Conservation (phyloP, 2,329 filamentous ascomycete genomes). For the Aspergillus sp. region DNA sequence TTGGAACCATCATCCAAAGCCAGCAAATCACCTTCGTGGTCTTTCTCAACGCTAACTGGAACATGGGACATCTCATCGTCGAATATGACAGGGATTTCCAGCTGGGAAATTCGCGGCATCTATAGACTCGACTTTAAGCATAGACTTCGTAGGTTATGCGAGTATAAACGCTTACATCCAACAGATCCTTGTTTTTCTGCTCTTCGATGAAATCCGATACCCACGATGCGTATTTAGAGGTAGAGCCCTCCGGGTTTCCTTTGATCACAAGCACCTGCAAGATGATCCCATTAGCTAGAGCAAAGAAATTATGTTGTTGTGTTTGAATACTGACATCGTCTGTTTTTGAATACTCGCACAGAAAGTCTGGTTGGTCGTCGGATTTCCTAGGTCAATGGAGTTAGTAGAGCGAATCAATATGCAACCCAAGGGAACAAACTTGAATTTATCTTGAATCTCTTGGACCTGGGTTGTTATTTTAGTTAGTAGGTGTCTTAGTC, state of each 20-base stretch:
- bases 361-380: constrained; percentile 3
- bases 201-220: constrained; percentile 22
- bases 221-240: constrained; percentile 7
- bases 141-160: neutral
- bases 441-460: constrained; percentile 18
- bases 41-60: neutral
- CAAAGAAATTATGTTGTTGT: neutral
- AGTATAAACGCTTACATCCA: constrained; percentile 22
- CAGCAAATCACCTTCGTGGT: constrained; percentile 5
- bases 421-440: constrained; percentile 9
- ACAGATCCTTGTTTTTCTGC: constrained; percentile 24
- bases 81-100: constrained; percentile 14
- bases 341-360: constrained; percentile 17
- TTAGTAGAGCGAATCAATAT: neutral
- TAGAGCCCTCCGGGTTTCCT: constrained; percentile 9
- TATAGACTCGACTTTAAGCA: neutral
- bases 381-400: constrained; percentile 4
- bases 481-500: constrained; percentile 2
- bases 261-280: constrained; percentile 22
- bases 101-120: constrained; percentile 23
- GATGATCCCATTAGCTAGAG: neutral
- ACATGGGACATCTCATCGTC: constrained; percentile 4
- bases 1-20: constrained; percentile 11
- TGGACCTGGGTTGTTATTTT: constrained; percentile 11
- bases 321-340: constrained; percentile 16